Conservation (phyloP, 805 yeast genomes). For the Pichia thaimueangensis region DNA sequence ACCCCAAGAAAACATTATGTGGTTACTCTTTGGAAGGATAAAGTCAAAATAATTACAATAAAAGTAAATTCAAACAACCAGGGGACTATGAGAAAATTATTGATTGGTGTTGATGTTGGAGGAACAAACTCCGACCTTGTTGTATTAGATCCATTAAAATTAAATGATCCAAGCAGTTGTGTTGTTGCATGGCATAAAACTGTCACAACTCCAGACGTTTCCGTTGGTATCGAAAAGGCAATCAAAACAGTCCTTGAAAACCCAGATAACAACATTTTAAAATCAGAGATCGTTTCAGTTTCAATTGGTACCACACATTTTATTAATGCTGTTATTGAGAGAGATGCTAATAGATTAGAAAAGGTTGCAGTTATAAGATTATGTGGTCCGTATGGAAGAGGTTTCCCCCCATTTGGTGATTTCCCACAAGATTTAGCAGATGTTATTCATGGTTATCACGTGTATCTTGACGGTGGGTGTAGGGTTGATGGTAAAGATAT, state of each 20-base stretch:
- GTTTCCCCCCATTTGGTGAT: background rate
- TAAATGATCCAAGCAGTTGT: background rate
- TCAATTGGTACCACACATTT: slow-evolving; percentile 1
- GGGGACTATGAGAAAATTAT: no score
- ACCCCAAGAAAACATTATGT: no score
- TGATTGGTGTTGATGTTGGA: slow-evolving; percentile 1
- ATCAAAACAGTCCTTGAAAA: background rate
- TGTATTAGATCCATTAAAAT: background rate
- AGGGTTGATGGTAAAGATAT: slow-evolving; percentile 1
- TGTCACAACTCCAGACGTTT: background rate
- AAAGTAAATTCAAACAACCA: no score
- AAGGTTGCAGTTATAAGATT: slow-evolving; percentile 1
- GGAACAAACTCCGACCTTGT: background rate
- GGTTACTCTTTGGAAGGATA: no score
- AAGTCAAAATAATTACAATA: no score
- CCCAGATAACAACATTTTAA: background rate
- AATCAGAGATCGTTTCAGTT: background rate
- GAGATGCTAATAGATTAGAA: background rate
- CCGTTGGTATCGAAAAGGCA: background rate
- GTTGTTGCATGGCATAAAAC: slow-evolving; percentile 1
- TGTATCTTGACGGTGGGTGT: background rate
- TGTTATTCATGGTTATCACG: background rate
- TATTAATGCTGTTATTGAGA: background rate
- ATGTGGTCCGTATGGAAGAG: background rate
- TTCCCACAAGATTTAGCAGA: background rate